phyloP scores from a whole-genome alignment of 2,329 filamentous ascomycete species.

The Sporothrix globosa region DNA sequence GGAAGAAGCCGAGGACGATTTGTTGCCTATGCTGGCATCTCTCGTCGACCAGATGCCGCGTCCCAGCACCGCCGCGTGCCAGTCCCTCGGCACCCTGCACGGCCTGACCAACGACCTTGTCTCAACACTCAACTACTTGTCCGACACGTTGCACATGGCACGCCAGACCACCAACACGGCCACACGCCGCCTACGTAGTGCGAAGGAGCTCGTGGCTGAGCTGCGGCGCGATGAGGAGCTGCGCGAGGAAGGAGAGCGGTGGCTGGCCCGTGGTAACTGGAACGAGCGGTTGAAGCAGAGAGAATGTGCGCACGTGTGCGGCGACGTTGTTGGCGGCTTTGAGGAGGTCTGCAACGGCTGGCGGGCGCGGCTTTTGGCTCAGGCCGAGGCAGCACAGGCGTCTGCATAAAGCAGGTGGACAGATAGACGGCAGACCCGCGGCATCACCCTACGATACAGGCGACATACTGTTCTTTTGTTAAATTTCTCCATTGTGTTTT shows the following conservation, averaged over 20 bases:
- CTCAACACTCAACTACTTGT: constrained; percentile 80
- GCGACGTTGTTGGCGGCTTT: constrained; percentile 88
- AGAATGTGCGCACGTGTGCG: constrained; percentile 81
- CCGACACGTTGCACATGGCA: constrained; percentile 92
- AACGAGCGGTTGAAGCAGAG: constrained; percentile 72
- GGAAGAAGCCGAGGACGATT: constrained; percentile 62
- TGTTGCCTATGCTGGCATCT: constrained; percentile 68
- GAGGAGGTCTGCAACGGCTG: constrained; percentile 86
- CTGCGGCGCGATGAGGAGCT: constrained; percentile 81
- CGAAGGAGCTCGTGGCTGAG: constrained; percentile 82
- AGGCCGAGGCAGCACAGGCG: constrained; percentile 56
- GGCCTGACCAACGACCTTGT: constrained; percentile 72
- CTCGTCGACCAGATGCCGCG: constrained; percentile 69
- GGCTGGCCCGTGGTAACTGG: constrained; percentile 84
- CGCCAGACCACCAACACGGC: constrained; percentile 84
- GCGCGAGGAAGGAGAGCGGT: constrained; percentile 78
- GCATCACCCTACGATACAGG: background rate
- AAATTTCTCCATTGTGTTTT: background rate
- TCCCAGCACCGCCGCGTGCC: constrained; percentile 63
- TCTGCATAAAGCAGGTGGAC: constrained; percentile 35
- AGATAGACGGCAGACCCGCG: background rate
- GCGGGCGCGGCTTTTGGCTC: constrained; percentile 73
- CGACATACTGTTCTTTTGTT: background rate
- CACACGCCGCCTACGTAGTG: constrained; percentile 75
- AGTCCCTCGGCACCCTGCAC: constrained; percentile 70